Conservation (phyloP, 169 alveolate species). For the Besnoitia besnoiti region DNA sequence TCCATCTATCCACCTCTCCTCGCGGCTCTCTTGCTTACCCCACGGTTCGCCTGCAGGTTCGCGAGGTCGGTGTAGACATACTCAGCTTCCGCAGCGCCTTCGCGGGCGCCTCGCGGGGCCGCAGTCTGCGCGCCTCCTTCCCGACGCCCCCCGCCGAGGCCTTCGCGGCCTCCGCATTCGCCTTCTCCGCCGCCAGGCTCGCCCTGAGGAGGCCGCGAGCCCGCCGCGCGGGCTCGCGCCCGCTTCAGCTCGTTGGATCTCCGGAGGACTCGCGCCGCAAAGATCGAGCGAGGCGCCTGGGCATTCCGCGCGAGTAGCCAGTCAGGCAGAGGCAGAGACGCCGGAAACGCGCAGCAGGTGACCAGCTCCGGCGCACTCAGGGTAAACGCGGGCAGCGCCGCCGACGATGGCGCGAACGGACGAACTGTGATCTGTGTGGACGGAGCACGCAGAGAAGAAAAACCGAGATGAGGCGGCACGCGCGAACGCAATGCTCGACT, state of each 20-base stretch:
- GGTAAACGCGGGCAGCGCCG: slow-evolving; percentile 7
- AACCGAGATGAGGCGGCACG: no score
- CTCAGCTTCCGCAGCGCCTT: background rate
- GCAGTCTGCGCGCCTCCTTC: background rate
- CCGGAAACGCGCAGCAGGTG: slow-evolving; percentile 4
- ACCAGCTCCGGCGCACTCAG: slow-evolving; percentile 31
- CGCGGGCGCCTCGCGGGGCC: background rate
- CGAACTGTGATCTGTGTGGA: background rate
- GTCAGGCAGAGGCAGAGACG: background rate
- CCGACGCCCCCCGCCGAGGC: no score
- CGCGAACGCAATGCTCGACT: no score
- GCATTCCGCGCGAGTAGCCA: slow-evolving; percentile 18
- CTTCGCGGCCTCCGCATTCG: background rate
- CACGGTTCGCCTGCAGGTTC: slow-evolving; percentile 15
- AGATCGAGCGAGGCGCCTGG: slow-evolving; percentile 17
- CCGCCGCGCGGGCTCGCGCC: background rate
- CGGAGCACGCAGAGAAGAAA: no score
- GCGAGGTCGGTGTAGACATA: slow-evolving; percentile 24
- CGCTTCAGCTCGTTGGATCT: background rate
- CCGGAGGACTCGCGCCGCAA: background rate
- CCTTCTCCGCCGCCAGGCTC: background rate
- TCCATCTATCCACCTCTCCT: no score
- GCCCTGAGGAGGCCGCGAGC: background rate
- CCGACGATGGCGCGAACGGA: background rate
- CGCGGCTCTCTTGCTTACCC: no score